Base-by-base conservation (phyloP, 495 filamentous ascomycete species). In the Annulohypoxylon bovei region DNA sequence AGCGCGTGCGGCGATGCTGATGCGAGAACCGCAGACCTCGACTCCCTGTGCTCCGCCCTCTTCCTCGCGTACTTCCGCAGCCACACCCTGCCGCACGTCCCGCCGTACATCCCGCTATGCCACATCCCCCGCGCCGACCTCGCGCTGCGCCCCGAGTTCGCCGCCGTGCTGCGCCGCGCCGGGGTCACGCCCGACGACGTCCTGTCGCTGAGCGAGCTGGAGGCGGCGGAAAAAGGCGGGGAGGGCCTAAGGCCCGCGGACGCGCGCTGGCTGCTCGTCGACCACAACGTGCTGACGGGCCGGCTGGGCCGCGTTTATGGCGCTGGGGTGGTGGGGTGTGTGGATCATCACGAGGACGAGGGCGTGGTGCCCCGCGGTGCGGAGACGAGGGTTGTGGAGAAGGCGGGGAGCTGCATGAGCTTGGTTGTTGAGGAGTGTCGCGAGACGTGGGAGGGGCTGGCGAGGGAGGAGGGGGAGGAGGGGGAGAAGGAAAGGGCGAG, bases 321-420 rank as follows among this genome's bases (percentile, higher is more conserved):
- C 18, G 64, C 75, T 16, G 67, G 71, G 25, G 84, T 95, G 0
- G 73, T 86, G 6, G 95, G 91, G n/a, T 92, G 92, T 62, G 90
- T 99, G 46, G 95, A 99, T 77, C 95, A 99, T 78, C 96, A 98
- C 75, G 88, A 87, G 0, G 93, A 99, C 70, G 95, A 99, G 74
- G 69, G 81, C 33, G 82, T 80, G 20, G 81, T 96, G 0, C 86
- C 90, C 0, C 47, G 77, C 5, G 77, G 81, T 25, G 76, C 77
- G 0, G 79, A 85, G 22, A 90, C 91, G 2, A 81, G 90, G 8
- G 80, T 94, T 0, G 85, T 98, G 12, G 80, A 88, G 44, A 89
- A 86, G 50, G 86, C 85, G 30, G 92, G 94, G 0, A 95, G 92
- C 67, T 99, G 95, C 81, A 84, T 88, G 44, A 94, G 91, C 25